A percentile compares a stretch with the other conserved stretches of the same genome.
Evolutionary conservation across 2,329 filamentous ascomycete genomes (phyloP).

Genomic region (Pseudopyrenochaeta lycopersici): DNA sequence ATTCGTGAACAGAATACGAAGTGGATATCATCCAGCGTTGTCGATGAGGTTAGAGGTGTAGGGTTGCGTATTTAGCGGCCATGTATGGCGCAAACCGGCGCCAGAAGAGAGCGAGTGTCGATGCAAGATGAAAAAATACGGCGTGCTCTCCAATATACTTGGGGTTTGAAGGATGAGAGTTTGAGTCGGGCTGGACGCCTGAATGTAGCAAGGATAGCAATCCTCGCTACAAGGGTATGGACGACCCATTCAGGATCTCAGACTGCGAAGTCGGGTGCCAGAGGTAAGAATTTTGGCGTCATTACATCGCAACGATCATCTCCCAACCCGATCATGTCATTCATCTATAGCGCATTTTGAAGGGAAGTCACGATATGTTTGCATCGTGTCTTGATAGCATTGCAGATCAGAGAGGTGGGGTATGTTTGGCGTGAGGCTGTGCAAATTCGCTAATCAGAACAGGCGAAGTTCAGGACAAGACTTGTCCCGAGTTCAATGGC

Average conservation of each 20-base stretch:
- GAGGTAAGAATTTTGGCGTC: too few species aligned
- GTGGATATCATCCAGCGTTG: background rate
- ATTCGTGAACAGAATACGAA: background rate
- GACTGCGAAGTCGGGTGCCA: too few species aligned
- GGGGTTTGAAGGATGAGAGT: background rate
- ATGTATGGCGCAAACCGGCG: too few species aligned
- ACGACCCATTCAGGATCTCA: too few species aligned
- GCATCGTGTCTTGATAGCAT: background rate
- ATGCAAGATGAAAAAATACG: background rate
- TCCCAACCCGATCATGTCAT: too few species aligned
- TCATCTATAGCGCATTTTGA: too few species aligned
- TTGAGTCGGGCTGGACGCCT: constrained; percentile 10
- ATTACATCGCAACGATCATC: too few species aligned
- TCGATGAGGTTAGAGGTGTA: background rate
- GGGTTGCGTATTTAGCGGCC: background rate
- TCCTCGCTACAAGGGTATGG: background rate
- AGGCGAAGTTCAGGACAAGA: background rate
- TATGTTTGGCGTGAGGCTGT: background rate
- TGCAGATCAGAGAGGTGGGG: background rate
- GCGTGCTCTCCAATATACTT: too few species aligned
- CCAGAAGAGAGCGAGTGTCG: background rate
- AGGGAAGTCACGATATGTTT: too few species aligned
- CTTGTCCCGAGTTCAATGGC: background rate
- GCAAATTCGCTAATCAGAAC: background rate
- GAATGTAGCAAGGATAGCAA: background rate